Conservation (phyloP, 257 asterid genomes). For the Galeopsis tetrahit region DNA sequence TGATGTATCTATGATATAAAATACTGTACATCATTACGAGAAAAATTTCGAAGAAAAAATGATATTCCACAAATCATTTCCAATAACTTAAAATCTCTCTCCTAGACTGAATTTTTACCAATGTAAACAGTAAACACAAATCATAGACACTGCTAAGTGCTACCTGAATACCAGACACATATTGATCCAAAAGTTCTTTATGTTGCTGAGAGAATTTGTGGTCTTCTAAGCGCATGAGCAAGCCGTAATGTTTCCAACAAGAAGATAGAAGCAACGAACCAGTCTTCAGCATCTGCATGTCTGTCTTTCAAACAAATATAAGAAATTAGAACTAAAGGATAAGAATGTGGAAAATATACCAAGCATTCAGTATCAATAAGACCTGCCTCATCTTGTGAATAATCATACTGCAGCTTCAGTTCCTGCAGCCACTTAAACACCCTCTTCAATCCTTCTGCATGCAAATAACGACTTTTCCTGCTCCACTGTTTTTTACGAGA, state of each 20-base stretch:
- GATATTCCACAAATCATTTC: background rate
- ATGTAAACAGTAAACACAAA: slow-evolving; percentile 22
- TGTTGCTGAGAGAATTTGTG: slow-evolving; percentile 55
- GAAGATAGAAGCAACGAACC: slow-evolving; percentile 81
- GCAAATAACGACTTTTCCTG: slow-evolving; percentile 83
- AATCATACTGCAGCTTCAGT: slow-evolving; percentile 51
- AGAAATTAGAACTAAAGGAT: slow-evolving; percentile 32
- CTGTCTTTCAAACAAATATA: slow-evolving; percentile 50
- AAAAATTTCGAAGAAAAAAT: slow-evolving; percentile 17
- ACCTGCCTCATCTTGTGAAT: slow-evolving; percentile 67
- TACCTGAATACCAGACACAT: slow-evolving; percentile 91
- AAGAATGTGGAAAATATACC: background rate
- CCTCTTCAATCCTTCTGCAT: slow-evolving; percentile 81
- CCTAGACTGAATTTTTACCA: background rate
- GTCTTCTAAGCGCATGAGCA: slow-evolving; percentile 74
- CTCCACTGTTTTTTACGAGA: slow-evolving; percentile 64
- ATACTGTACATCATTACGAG: background rate
- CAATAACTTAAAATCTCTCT: slow-evolving; percentile 1
- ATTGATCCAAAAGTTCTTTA: slow-evolving; percentile 73
- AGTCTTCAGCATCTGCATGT: slow-evolving; percentile 57
- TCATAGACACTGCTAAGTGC: slow-evolving; percentile 19
- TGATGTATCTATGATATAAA: slow-evolving; percentile 3
- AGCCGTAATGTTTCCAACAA: slow-evolving; percentile 96
- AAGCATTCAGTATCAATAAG: slow-evolving; percentile 38
- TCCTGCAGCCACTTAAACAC: slow-evolving; percentile 77